Percentiles rank a stretch among this genome's conserved stretches.
phyloP scores from a whole-genome alignment of 108 stramenopile species.

The Conticribra weissflogii region DNA sequence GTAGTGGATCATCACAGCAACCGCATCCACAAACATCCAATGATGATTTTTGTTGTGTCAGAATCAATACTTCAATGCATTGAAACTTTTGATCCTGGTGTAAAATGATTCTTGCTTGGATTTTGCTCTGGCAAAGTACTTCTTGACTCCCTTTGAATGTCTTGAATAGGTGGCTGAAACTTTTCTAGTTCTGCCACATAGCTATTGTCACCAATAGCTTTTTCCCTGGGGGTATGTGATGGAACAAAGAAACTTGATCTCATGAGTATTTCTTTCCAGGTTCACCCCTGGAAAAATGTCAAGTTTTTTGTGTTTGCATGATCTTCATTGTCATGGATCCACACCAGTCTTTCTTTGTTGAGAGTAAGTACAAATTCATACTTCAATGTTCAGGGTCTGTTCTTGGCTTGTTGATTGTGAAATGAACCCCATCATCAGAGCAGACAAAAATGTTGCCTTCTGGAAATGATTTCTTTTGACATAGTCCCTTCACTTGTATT shows the following conservation, averaged over 20 bases:
- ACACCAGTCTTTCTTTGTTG: conserved; percentile 12
- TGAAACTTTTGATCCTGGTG: conserved; percentile 33
- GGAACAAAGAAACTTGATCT: conserved; percentile 7
- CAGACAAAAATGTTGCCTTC: background rate
- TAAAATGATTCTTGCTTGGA: conserved; percentile 47
- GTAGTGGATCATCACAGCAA: conserved; percentile 38
- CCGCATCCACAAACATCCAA: conserved; percentile 29
- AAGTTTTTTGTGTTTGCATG: conserved; percentile 39
- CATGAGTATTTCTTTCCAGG: background rate
- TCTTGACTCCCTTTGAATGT: background rate
- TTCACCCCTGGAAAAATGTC: conserved; percentile 25
- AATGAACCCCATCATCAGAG: conserved; percentile 7
- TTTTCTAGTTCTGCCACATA: background rate
- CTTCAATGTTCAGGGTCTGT: conserved; percentile 18
- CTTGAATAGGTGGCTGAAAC: background rate
- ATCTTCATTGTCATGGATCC: conserved; percentile 44
- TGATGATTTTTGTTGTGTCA: conserved; percentile 12
- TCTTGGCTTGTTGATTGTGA: background rate
- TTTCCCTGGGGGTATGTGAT: conserved; percentile 3
- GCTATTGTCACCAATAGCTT: conserved; percentile 1
- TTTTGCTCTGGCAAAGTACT: conserved; percentile 7
- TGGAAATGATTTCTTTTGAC: too few relatives aligned
- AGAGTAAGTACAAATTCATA: conserved; percentile 45
- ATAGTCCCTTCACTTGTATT: too few relatives aligned
- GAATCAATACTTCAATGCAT: conserved; percentile 13